Percentiles rank a stretch among this genome's conserved stretches.
Evolutionary conservation across 495 filamentous ascomycete genomes (phyloP).

Genomic region (Penicillium chermesinum): DNA sequence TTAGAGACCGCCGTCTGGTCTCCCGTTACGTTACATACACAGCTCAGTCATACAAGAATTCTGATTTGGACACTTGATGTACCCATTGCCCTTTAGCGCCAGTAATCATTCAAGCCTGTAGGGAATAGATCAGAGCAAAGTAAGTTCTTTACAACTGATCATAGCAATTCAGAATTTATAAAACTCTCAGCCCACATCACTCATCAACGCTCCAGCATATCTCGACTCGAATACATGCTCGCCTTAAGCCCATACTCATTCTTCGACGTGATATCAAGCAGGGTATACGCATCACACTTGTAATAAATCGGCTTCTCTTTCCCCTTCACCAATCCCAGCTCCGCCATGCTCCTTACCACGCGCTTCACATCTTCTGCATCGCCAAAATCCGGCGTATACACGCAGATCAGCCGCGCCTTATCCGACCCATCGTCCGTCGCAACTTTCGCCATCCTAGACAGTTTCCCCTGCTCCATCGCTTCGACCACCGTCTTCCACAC

Average conservation of each 20-base stretch:
- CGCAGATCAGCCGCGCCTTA: conserved; percentile 54
- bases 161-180: too few relatives aligned
- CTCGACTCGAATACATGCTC: conserved; percentile 42
- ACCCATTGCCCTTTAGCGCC: too few relatives aligned
- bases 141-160: too few relatives aligned
- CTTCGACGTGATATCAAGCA: conserved; percentile 57
- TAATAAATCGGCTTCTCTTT: conserved; percentile 61
- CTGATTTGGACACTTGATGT: too few relatives aligned
- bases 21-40: neutral
- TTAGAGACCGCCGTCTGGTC: too few relatives aligned
- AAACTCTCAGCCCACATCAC: too few relatives aligned
- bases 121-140: too few relatives aligned
- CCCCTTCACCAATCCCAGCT: conserved; percentile 51
- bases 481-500: conserved; percentile 59
- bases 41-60: too few relatives aligned
- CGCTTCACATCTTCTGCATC: conserved; percentile 64
- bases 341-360: conserved; percentile 54
- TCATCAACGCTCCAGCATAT: conserved; percentile 18
- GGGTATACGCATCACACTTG: conserved; percentile 76
- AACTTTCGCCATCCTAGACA: conserved; percentile 68
- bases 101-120: too few relatives aligned
- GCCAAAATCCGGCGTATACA: conserved; percentile 71
- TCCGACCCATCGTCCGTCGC: conserved; percentile 45
- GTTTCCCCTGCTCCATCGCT: conserved; percentile 56
- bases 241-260: conserved; percentile 68